Evolutionary conservation across 495 filamentous ascomycete species (phyloP).

Genomic region (Penicillium ucsense): DNA sequence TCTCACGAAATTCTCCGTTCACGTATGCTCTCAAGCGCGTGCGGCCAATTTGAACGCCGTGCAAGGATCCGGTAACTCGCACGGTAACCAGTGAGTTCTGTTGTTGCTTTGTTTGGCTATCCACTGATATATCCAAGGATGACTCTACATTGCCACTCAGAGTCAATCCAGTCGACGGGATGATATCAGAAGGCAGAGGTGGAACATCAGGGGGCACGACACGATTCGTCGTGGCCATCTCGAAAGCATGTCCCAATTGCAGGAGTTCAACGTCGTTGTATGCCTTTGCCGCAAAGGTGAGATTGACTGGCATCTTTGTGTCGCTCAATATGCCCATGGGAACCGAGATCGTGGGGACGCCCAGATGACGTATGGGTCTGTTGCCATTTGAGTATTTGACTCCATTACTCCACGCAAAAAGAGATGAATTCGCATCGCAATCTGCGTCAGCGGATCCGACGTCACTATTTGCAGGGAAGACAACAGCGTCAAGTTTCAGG

Average conservation of each 20-base stretch:
- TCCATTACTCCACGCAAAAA: conserved; percentile 25
- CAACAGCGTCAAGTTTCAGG: conserved; percentile 23
- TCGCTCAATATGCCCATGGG: conserved; percentile 31
- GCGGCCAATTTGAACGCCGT: neutral
- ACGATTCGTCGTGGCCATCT: conserved; percentile 17
- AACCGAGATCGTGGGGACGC: conserved; percentile 26
- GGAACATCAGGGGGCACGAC: conserved; percentile 14
- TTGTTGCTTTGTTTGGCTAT: conserved; percentile 13
- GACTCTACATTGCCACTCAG: too few relatives aligned
- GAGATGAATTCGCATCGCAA: conserved; percentile 13
- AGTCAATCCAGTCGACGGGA: too few relatives aligned
- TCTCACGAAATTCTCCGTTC: conserved; percentile 19
- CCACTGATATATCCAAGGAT: conserved; percentile 8
- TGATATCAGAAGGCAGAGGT: conserved; percentile 17
- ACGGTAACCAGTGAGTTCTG: conserved; percentile 12
- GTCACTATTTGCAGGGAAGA: conserved; percentile 26
- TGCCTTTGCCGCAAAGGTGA: conserved; percentile 27
- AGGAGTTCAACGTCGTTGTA: conserved; percentile 23
- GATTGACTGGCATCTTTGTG: conserved; percentile 25
- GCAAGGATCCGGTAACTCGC: conserved; percentile 10
- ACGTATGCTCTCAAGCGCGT: conserved; percentile 8
- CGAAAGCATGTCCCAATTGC: conserved; percentile 24
- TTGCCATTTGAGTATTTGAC: conserved; percentile 31
- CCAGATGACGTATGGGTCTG: conserved; percentile 24
- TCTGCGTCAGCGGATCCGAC: conserved; percentile 23